These are phyloP conservation scores for Ceratocystis diversiconidia DNA, from an alignment of 2,329 filamentous ascomycete species.

Conservation along the genomic window DNA sequence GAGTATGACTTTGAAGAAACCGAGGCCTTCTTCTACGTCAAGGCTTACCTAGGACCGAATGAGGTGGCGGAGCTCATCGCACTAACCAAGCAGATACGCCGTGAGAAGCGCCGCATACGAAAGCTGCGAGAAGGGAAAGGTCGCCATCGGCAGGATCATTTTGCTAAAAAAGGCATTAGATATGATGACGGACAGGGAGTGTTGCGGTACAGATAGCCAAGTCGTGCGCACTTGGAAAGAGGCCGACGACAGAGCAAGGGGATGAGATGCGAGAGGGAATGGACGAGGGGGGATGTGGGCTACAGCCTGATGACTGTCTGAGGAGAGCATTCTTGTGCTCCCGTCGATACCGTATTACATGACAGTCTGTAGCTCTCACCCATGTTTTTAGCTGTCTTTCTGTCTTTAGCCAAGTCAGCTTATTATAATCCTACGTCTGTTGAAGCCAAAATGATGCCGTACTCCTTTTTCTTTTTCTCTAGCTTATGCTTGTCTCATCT, in stretches of 20 bases:
- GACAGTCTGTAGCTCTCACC: too few species aligned
- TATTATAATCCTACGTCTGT: background rate
- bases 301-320: too few species aligned
- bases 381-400: too few species aligned
- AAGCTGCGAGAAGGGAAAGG: background rate
- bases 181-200: background rate
- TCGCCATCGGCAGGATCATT: background rate
- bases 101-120: conserved; percentile 7
- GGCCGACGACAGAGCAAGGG: background rate
- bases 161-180: background rate
- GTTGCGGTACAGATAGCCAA: background rate
- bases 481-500: background rate
- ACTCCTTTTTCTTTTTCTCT: background rate
- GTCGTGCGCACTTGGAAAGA: background rate
- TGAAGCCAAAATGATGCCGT: background rate
- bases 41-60: conserved; percentile 54
- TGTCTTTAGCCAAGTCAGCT: too few species aligned
- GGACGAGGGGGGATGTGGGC: too few species aligned
- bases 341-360: too few species aligned
- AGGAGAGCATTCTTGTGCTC: too few species aligned
- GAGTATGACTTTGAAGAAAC: conserved; percentile 89
- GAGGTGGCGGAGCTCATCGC: conserved; percentile 8
- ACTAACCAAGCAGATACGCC: conserved; percentile 13
- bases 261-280: too few species aligned
- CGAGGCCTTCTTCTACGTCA: conserved; percentile 78